Conservation (phyloP, 75 land plant genomes). For the Sequoiadendron giganteum region DNA sequence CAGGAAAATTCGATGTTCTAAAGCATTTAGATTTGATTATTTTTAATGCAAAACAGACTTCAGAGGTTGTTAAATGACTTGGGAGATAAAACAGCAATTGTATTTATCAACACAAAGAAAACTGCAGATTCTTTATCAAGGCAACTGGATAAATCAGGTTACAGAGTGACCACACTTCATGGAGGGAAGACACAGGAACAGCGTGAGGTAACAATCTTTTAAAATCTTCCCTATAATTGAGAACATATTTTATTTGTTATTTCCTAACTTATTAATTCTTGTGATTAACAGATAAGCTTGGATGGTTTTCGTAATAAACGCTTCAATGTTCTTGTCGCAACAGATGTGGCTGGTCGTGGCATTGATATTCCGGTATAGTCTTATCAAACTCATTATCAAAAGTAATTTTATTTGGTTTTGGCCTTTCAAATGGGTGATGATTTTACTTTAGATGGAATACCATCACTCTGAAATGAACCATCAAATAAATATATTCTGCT, state of each 20-base stretch:
- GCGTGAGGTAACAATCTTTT: conserved; percentile 51
- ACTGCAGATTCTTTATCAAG: conserved; percentile 75
- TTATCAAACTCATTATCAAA: background rate
- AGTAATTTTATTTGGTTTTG: background rate
- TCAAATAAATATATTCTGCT: background rate
- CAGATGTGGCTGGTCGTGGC: conserved; percentile 98
- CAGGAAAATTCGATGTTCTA: background rate
- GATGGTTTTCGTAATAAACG: conserved; percentile 88
- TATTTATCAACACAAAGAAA: conserved; percentile 90
- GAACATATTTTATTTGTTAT: background rate
- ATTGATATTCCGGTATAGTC: conserved; percentile 80
- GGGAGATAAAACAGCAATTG: conserved; percentile 94
- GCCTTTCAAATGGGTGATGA: background rate
- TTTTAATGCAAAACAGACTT: conserved; percentile 33
- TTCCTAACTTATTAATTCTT: background rate
- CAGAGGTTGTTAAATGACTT: conserved; percentile 79
- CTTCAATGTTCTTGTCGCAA: conserved; percentile 87
- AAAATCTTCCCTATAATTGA: background rate
- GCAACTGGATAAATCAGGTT: conserved; percentile 73
- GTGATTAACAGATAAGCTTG: conserved; percentile 59
- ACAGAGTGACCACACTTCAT: conserved; percentile 84
- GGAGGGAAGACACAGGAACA: conserved; percentile 98
- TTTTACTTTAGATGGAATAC: background rate
- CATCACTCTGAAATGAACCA: background rate
- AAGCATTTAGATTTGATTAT: background rate